These are phyloP conservation scores for Tricholoma hemisulphureum DNA, from an alignment of 768 basidiomycete genomes.

Conservation along the genomic window DNA sequence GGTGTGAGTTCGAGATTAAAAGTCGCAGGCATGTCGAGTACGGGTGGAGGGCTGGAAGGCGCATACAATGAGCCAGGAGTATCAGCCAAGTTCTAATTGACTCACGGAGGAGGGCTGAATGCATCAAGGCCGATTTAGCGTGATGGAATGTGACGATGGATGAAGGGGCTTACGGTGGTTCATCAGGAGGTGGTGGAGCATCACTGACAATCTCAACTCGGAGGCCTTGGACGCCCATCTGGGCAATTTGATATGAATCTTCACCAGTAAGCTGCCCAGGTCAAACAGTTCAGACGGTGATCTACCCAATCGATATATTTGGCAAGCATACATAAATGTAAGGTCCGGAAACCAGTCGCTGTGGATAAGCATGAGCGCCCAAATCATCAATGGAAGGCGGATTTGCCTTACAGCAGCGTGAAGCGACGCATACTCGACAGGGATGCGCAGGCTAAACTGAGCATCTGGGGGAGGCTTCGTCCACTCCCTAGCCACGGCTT, in stretches of 20 bases:
- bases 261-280: slow-evolving; percentile 67
- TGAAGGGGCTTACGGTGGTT: slow-evolving; percentile 64
- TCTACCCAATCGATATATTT: background rate
- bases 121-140: slow-evolving; percentile 14
- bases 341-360: slow-evolving; percentile 79
- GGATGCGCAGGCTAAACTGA: slow-evolving; percentile 72
- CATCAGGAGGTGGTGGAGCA: slow-evolving; percentile 80
- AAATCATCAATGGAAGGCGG: slow-evolving; percentile 7
- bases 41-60: slow-evolving; percentile 54
- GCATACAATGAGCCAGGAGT: background rate
- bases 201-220: slow-evolving; percentile 86
- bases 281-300: slow-evolving; percentile 8
- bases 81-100: background rate
- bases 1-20: slow-evolving; percentile 81
- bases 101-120: slow-evolving; percentile 49
- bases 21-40: slow-evolving; percentile 82
- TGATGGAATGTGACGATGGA: slow-evolving; percentile 20
- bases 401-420: slow-evolving; percentile 68
- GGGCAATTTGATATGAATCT: slow-evolving; percentile 88
- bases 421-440: slow-evolving; percentile 83
- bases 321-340: slow-evolving; percentile 72
- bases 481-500: slow-evolving; percentile 80
- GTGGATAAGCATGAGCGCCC: slow-evolving; percentile 21
- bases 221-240: slow-evolving; percentile 76
- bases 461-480: slow-evolving; percentile 82